Evolutionary conservation across 805 yeast species (phyloP).

Genomic region (Sugiyamaella americana): DNA sequence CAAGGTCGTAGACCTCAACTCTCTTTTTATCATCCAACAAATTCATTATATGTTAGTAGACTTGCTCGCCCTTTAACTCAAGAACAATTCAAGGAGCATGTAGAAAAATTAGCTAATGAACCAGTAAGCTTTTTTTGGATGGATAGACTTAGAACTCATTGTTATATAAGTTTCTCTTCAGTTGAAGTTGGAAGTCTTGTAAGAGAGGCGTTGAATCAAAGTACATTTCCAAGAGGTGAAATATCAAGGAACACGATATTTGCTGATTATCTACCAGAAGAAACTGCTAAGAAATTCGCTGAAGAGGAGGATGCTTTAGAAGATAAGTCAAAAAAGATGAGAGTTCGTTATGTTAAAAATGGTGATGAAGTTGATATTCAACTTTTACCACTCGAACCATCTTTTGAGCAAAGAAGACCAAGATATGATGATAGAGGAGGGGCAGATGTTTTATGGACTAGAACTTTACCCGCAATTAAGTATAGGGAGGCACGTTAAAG

Average conservation of each 20-base stretch:
- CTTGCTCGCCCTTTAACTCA: not conserved
- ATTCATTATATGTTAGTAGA: not conserved
- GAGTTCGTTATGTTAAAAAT: not conserved
- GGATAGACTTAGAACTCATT: not conserved
- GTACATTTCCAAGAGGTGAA: not conserved
- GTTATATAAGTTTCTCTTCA: not conserved
- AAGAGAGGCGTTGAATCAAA: not conserved
- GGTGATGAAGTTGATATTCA: not conserved
- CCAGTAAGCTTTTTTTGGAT: not conserved
- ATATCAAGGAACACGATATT: not conserved
- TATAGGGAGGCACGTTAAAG: not conserved
- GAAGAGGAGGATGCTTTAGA: not conserved
- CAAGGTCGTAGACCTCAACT: not conserved
- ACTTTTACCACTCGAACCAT: not conserved
- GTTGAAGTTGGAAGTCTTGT: not conserved
- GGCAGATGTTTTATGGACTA: not conserved
- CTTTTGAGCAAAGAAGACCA: too few species aligned
- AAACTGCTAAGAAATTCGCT: not conserved
- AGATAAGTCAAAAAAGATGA: not conserved
- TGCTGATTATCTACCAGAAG: not conserved
- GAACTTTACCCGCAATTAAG: not conserved
- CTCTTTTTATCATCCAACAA: too few species aligned
- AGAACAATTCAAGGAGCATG: not conserved
- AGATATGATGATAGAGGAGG: not conserved
- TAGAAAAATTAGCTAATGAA: not conserved